Conservation (phyloP, 345 rosid species). For the Gossypium longicalyx region DNA sequence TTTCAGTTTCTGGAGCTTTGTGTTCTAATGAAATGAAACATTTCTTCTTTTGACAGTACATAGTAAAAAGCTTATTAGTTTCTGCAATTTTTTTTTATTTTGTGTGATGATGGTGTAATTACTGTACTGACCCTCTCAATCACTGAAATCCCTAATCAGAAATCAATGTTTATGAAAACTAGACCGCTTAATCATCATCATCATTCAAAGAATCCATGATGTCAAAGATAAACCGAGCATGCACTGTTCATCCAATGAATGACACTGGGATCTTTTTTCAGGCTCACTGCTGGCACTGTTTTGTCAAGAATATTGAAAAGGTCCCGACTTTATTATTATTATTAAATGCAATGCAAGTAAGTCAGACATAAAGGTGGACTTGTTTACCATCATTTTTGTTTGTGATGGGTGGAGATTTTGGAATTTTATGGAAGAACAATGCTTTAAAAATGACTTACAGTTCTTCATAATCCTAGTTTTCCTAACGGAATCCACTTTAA, state of each 20-base stretch:
- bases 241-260: not conserved
- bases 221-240: constrained; percentile 9
- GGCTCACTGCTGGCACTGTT: not conserved
- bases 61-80: constrained; percentile 21
- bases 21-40: constrained; percentile 31
- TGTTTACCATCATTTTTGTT: constrained; percentile 6
- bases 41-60: constrained; percentile 41
- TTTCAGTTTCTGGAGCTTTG: constrained; percentile 31
- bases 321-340: not conserved
- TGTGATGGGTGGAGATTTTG: constrained; percentile 28
- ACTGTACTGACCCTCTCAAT: constrained; percentile 15
- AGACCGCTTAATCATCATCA: constrained; percentile 12
- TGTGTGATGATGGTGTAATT: constrained; percentile 22
- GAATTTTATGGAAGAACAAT: constrained; percentile 30
- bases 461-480: constrained; percentile 33
- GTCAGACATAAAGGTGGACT: constrained; percentile 30
- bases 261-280: not conserved
- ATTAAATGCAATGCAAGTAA: constrained; percentile 15
- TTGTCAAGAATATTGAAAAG: constrained; percentile 7
- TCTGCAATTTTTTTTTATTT: constrained; percentile 20
- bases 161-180: constrained; percentile 21
- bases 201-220: constrained; percentile 5
- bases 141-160: constrained; percentile 17
- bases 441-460: constrained; percentile 8
- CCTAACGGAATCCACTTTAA: not conserved